These are phyloP conservation scores for Vigna trinervia DNA, from an alignment of 306 rosid species.

Conservation along the genomic window DNA sequence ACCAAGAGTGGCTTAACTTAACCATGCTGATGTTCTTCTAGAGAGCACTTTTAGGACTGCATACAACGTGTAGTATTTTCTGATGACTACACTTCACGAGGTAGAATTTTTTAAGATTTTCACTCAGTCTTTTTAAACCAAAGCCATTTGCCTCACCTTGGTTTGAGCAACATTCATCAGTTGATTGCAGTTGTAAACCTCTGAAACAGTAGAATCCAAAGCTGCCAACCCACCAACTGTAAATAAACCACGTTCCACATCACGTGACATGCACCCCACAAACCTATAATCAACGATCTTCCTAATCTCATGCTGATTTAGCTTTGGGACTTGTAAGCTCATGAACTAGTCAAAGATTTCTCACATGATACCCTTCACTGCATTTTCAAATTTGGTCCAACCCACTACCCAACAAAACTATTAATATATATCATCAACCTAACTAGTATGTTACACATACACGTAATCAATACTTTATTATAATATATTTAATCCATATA, in stretches of 20 bases:
- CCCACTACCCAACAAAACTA: conserved; percentile 13
- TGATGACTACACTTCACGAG: conserved; percentile 44
- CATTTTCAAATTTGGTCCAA: conserved; percentile 42
- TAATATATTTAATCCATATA: no score
- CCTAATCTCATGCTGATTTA: conserved; percentile 49
- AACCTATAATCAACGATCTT: conserved; percentile 34
- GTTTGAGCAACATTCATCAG: conserved; percentile 41
- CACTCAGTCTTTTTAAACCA: conserved; percentile 15
- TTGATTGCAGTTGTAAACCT: conserved; percentile 52
- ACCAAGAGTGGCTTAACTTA: neutral
- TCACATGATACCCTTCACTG: conserved; percentile 70
- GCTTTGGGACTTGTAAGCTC: conserved; percentile 78
- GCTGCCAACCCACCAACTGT: conserved; percentile 57
- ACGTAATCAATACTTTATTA: no score
- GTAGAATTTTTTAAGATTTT: conserved; percentile 27
- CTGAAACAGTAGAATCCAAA: conserved; percentile 69
- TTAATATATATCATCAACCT: neutral
- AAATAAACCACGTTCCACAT: conserved; percentile 67
- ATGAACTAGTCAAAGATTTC: conserved; percentile 64
- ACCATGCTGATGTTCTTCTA: neutral
- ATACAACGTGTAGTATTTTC: conserved; percentile 29
- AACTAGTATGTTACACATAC: neutral
- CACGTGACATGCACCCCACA: conserved; percentile 56
- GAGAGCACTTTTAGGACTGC: neutral
- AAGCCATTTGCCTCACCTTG: conserved; percentile 48